Percentiles rank a stretch among this genome's conserved stretches.
Evolutionary conservation across 768 basidiomycete species (phyloP).

Genomic region (Leccinum variicolor): DNA sequence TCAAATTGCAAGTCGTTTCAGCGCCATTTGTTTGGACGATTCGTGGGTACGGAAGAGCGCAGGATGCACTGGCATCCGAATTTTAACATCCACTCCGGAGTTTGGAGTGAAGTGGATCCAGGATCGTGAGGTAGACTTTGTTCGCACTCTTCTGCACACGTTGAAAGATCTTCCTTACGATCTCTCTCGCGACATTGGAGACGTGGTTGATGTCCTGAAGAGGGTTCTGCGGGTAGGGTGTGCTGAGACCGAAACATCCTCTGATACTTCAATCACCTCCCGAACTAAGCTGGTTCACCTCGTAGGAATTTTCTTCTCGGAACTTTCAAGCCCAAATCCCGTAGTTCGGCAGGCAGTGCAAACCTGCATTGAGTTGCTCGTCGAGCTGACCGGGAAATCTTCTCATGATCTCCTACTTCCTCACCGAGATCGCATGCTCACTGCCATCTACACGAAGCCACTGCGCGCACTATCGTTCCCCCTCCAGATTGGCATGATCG

Average conservation of each 20-base stretch:
- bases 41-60: conserved; percentile 88
- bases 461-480: conserved; percentile 90
- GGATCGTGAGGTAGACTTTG: conserved; percentile 86
- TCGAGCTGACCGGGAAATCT: conserved; percentile 66
- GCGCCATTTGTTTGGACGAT: conserved; percentile 85
- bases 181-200: conserved; percentile 75
- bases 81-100: conserved; percentile 69
- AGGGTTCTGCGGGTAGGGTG: conserved; percentile 62
- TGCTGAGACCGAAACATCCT: conserved; percentile 42
- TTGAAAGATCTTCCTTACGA: conserved; percentile 94
- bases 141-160: conserved; percentile 86
- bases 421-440: conserved; percentile 84
- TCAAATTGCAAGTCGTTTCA: conserved; percentile 80
- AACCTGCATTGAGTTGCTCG: conserved; percentile 72
- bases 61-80: conserved; percentile 80
- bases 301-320: conserved; percentile 81
- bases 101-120: conserved; percentile 76
- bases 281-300: conserved; percentile 64
- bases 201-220: conserved; percentile 74
- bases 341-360: conserved; percentile 84
- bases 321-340: conserved; percentile 82
- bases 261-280: conserved; percentile 39
- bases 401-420: conserved; percentile 77
- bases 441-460: conserved; percentile 93
- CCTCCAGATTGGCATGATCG: conserved; percentile 97